Conservation (phyloP, 2,329 filamentous ascomycete genomes). For the Alternaria triticina region DNA sequence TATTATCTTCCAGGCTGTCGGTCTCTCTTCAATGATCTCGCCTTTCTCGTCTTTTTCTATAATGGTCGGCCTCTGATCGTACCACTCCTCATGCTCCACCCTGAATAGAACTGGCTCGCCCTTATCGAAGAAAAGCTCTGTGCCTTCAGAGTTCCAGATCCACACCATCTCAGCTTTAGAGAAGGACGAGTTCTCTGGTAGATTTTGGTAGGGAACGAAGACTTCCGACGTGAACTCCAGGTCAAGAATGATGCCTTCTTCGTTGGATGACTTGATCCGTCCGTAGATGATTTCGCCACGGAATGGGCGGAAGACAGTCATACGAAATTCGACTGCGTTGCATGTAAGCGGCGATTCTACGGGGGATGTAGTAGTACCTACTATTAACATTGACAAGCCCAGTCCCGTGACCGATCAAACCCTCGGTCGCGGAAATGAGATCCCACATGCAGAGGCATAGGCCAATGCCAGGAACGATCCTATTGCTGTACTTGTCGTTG, state of each 20-base stretch:
- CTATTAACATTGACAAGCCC: conserved; percentile 95
- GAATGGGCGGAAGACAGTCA: conserved; percentile 94
- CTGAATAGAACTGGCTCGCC: conserved; percentile 88
- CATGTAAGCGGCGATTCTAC: not conserved
- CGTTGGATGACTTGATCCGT: conserved; percentile 76
- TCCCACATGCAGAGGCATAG: conserved; percentile 95
- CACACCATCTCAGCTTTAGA: conserved; percentile 79
- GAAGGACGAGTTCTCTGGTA: conserved; percentile 62
- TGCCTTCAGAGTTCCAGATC: conserved; percentile 79
- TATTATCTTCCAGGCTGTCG: conserved; percentile 73
- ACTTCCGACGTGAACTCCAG: conserved; percentile 96
- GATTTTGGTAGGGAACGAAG: conserved; percentile 65
- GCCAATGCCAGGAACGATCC: conserved; percentile 94
- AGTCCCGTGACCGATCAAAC: conserved; percentile 89
- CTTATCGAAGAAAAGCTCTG: conserved; percentile 84
- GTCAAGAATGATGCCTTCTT: conserved; percentile 76
- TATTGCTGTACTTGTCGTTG: conserved; percentile 96
- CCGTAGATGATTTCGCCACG: conserved; percentile 91
- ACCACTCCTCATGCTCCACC: conserved; percentile 87
- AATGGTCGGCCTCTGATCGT: conserved; percentile 86
- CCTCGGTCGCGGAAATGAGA: conserved; percentile 86
- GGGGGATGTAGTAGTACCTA: conserved; percentile 46
- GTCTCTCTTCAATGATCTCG: conserved; percentile 67
- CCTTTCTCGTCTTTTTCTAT: conserved; percentile 68
- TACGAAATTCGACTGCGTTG: conserved; percentile 79